Evolutionary conservation across 1,284 basidiomycete species (phyloP), one percentile per base, ranked within the genome.

Genomic region (Cryptococcus hybrid): DNA sequence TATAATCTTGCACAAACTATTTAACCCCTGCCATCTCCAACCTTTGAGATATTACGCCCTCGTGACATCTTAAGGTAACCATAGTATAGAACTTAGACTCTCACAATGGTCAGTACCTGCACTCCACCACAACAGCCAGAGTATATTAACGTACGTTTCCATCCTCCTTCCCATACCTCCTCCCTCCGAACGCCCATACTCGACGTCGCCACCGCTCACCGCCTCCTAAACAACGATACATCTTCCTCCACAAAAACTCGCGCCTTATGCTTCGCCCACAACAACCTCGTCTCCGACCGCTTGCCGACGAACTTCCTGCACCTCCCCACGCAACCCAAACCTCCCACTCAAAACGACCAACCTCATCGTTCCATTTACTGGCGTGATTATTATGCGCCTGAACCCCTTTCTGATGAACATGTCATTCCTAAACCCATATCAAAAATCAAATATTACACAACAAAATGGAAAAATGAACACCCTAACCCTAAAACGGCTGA

Each of bases 381-480:
- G 63, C 46, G 50, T 30, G 63, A 64, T 52, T 65, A 58, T 55
- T 63, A 67, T 47, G 40, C 57, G 5, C 45, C 59, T 7, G 47
- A 54, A 7, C 55, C 50, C 6, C 47, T 54, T 8, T 34, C 37
- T 39, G 56, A 57, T 40, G 47, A 47, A 24, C 24, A 40, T n/a
- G 50, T 57, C 35, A 34, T 57, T 9, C 67, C 69, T 11, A 67
- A 68, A 68, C 66, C 65, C 3, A 54, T 56, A 2, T 40, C 53
- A 12, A 57, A 53, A 34, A 50, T 60, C 47, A 59, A 59, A 49
- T 45, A 52, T 3, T 69, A 61, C 53, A 58, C 62, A 8, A 62
- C 69, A 18, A 66, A 71, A 68, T 69, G 69, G 69, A 63, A 69
- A 69, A 36, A 8, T 15, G 63, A 56, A 37, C 64, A 69, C 54